These are phyloP conservation scores for Angophora floribunda DNA, from an alignment of 345 rosid genomes.

Conservation along the genomic window DNA sequence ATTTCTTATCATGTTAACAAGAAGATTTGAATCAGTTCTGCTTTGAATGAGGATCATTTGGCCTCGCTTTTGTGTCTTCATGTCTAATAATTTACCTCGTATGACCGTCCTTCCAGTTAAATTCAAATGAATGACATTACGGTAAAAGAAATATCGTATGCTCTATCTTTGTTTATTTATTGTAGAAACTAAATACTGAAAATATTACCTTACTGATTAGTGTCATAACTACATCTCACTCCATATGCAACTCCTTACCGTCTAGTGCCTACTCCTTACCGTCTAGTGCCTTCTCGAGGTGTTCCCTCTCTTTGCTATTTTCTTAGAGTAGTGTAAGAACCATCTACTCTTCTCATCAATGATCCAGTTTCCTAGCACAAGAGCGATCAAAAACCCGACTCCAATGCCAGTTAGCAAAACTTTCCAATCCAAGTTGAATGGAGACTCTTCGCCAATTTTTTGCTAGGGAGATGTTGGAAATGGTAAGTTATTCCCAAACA, in stretches of 20 bases:
- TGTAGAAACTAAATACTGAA: background rate
- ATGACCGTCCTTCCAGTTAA: background rate
- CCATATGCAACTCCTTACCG: too few relatives aligned
- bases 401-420: background rate
- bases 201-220: too few relatives aligned
- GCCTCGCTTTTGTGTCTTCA: background rate
- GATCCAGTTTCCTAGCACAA: background rate
- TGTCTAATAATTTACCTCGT: background rate
- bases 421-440: background rate
- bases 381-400: background rate
- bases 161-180: background rate
- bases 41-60: background rate
- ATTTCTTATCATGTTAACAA: background rate
- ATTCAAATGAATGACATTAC: background rate
- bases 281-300: background rate
- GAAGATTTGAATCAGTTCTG: too few relatives aligned
- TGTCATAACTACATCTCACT: too few relatives aligned
- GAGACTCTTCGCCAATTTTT: fast-evolving
- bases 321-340: background rate
- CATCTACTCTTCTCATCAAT: background rate
- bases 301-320: background rate
- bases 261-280: too few relatives aligned
- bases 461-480: background rate
- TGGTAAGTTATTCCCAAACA: background rate
- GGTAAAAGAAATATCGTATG: background rate